Conservation (phyloP, 2,329 filamentous ascomycete genomes). For the Botryotinia convoluta region DNA sequence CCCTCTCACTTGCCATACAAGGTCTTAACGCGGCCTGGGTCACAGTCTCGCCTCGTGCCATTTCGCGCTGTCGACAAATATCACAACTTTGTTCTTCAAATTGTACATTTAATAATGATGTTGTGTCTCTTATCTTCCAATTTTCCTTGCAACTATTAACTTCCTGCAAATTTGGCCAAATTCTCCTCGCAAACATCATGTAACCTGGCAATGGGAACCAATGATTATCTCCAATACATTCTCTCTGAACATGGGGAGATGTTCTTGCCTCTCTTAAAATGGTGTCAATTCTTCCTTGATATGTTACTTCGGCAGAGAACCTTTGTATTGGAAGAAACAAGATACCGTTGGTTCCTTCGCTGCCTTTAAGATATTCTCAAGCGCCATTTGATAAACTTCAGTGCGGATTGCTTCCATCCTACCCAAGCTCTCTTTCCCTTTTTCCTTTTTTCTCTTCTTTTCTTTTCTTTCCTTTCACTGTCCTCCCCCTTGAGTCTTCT, state of each 20-base stretch:
- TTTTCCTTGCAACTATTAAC: neutral
- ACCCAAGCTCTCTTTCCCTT: neutral
- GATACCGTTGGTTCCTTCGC: too few species aligned
- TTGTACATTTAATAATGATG: neutral
- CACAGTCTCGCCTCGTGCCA: neutral
- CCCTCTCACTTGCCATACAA: neutral
- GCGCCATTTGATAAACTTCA: neutral
- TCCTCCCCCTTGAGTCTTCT: neutral
- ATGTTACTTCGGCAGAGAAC: neutral
- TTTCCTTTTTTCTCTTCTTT: too few species aligned
- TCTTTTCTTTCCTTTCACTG: neutral
- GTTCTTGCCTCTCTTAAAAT: neutral
- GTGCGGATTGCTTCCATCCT: neutral
- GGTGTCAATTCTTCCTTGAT: neutral
- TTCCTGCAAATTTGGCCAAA: neutral
- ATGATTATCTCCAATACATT: neutral
- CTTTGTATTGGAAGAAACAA: neutral
- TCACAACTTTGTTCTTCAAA: neutral
- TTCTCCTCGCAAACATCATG: neutral
- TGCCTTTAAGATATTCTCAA: neutral
- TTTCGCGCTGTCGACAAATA: neutral
- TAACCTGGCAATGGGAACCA: neutral
- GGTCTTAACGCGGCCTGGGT: neutral
- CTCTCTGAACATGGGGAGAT: neutral
- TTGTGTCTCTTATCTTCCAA: neutral